phyloP scores from a whole-genome alignment of 805 yeast genomes.

The Yarrowia sp. region DNA sequence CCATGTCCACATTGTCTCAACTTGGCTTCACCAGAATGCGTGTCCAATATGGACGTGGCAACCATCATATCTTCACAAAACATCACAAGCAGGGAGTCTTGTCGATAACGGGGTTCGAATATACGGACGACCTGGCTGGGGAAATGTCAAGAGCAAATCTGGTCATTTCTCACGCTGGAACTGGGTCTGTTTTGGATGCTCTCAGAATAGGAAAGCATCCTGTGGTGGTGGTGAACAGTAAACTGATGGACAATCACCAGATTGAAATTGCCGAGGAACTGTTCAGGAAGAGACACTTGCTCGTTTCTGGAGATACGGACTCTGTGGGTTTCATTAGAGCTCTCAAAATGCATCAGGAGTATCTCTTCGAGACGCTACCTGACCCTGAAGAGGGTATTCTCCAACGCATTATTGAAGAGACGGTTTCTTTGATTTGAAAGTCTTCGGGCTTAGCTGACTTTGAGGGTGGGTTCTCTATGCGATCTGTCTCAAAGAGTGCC shows the following conservation, averaged over 20 bases:
- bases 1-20: constrained; percentile 51
- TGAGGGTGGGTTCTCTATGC: too few relatives aligned
- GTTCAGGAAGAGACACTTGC: constrained; percentile 49
- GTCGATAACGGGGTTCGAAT: constrained; percentile 56
- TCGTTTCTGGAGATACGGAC: constrained; percentile 39
- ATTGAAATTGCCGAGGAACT: constrained; percentile 72
- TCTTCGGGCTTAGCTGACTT: too few relatives aligned
- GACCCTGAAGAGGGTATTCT: constrained; percentile 29
- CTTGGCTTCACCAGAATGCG: constrained; percentile 55
- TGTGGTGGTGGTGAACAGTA: constrained; percentile 72
- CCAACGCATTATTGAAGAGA: constrained; percentile 14
- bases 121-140: constrained; percentile 53
- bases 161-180: constrained; percentile 87
- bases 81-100: constrained; percentile 26
- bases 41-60: constrained; percentile 67
- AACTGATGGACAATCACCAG: constrained; percentile 89
- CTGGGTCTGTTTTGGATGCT: constrained; percentile 89
- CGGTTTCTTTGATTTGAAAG: background rate
- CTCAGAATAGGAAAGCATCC: constrained; percentile 63
- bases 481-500: too few relatives aligned
- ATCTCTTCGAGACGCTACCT: constrained; percentile 41
- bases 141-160: constrained; percentile 59
- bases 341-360: constrained; percentile 20
- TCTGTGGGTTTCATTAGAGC: constrained; percentile 17
- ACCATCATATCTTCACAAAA: constrained; percentile 41